A percentile compares a stretch with the other conserved stretches of the same genome.
phyloP scores from a whole-genome alignment of 345 rosid genomes.

The Gynandropsis gynandra region DNA sequence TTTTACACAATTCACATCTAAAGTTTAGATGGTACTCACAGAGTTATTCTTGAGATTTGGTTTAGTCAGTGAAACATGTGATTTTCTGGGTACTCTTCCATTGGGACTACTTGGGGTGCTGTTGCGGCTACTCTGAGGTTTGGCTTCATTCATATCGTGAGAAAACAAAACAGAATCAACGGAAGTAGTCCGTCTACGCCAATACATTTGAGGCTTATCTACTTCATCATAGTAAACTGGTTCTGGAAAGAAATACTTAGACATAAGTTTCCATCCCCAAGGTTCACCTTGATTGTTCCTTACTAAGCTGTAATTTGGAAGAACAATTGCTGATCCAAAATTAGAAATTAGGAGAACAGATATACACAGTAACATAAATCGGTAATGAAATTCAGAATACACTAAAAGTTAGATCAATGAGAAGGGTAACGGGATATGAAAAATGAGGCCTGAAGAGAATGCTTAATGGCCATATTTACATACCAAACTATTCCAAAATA shows the following conservation, averaged over 20 bases:
- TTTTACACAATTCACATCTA: too few relatives aligned
- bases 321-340: slow-evolving; percentile 14
- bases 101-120: too few relatives aligned
- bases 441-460: too few relatives aligned
- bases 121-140: background rate
- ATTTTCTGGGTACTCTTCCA: too few relatives aligned
- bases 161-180: slow-evolving; percentile 28
- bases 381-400: background rate
- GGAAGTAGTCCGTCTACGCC: slow-evolving; percentile 63
- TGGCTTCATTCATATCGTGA: slow-evolving; percentile 16
- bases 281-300: slow-evolving; percentile 46
- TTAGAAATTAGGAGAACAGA: slow-evolving; percentile 4
- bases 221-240: slow-evolving; percentile 61
- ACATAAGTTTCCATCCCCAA: slow-evolving; percentile 41
- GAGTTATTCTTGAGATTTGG: too few relatives aligned
- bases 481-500: too few relatives aligned
- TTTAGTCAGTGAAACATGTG: too few relatives aligned
- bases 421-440: background rate
- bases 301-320: slow-evolving; percentile 42
- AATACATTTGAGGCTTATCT: slow-evolving; percentile 50
- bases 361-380: slow-evolving; percentile 2
- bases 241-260: slow-evolving; percentile 70
- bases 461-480: too few relatives aligned
- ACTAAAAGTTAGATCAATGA: background rate
- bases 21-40: too few relatives aligned